Conservation (phyloP, 768 basidiomycete genomes). For the Boletus subcaerulescens region DNA sequence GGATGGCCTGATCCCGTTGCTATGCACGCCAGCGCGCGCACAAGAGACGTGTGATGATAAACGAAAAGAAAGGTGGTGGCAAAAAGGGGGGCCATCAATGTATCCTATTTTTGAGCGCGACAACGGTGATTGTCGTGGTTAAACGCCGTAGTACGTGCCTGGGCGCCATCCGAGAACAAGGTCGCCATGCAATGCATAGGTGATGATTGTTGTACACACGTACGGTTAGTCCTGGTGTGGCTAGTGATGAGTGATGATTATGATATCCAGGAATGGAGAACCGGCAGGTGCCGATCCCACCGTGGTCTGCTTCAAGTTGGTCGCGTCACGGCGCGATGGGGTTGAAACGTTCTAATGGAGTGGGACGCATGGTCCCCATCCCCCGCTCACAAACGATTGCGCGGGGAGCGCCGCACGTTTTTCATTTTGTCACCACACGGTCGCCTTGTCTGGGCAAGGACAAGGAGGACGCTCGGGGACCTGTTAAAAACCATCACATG, state of each 20-base stretch:
- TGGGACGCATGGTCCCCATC: neutral
- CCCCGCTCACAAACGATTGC: neutral
- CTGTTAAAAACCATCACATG: neutral
- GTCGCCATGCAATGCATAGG: too few species aligned
- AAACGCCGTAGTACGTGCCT: neutral
- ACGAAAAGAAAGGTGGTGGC: neutral
- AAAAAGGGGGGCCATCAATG: too few species aligned
- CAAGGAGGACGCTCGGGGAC: neutral
- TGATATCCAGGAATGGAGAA: too few species aligned
- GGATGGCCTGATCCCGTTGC: neutral
- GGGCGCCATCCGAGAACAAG: neutral
- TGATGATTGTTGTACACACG: too few species aligned
- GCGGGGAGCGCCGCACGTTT: neutral
- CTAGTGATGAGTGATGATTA: too few species aligned
- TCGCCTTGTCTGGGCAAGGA: neutral
- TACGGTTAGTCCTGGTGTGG: too few species aligned
- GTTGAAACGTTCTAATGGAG: neutral
- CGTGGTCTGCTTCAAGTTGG: neutral
- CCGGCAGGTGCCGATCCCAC: neutral
- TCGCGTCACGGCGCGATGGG: neutral
- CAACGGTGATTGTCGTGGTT: neutral
- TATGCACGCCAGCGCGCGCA: neutral
- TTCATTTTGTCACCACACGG: neutral
- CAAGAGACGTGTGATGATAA: too few species aligned
- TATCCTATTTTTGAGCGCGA: too few species aligned